Base-by-base conservation (phyloP, 2,329 filamentous ascomycete genomes). In the Bisporella sp. region DNA sequence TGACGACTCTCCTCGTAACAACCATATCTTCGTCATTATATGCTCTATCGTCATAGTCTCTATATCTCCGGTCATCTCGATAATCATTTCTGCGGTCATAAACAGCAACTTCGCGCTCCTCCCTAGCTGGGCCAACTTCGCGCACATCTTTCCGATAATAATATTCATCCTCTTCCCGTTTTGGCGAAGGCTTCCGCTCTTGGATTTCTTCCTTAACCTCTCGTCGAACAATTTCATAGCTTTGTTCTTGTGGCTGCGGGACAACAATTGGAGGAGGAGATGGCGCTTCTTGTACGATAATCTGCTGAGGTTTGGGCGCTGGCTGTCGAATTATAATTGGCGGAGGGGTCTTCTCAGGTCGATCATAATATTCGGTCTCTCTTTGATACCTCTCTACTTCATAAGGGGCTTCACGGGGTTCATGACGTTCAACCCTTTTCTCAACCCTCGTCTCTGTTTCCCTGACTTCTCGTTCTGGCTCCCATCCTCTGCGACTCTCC, bases 351-450 rank as follows among this genome's bases (percentile, higher is more conserved):
- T 76, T 74, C 28, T 77, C 71, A 30, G 72, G 69, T 3, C 74
- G 74, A 42, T 74, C 69, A 59, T 77, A 84, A 63, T 82, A 84
- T 57, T 84, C 81, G 2, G 78, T 79, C 62, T 84, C 80, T 63
- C 76, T 77, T 59, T 76, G 76, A 60, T 80, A 81, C 61, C 73
- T 74, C 62, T 84, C 80, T 41, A 82, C 60, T 13, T 82, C 76
- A 50, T 61, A 62, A 11, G 62, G 62, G 37, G 64, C 61, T 11
- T 64, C 60, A n/a, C 58, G 56, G 29, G 57, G 58, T 43, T 62
- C 59, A 39, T 5, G 55, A 46, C 35, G 51, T 51, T 48, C 55
- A 46, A 40, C 21, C 13, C 42, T 30, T 43, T 59, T 59, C 51
- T 61, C 59, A 37, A 62, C 51, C 41, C 54, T 59, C 31, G 62